Evolutionary conservation across 805 yeast genomes (phyloP).

Genomic region (Teunomyces stri): DNA sequence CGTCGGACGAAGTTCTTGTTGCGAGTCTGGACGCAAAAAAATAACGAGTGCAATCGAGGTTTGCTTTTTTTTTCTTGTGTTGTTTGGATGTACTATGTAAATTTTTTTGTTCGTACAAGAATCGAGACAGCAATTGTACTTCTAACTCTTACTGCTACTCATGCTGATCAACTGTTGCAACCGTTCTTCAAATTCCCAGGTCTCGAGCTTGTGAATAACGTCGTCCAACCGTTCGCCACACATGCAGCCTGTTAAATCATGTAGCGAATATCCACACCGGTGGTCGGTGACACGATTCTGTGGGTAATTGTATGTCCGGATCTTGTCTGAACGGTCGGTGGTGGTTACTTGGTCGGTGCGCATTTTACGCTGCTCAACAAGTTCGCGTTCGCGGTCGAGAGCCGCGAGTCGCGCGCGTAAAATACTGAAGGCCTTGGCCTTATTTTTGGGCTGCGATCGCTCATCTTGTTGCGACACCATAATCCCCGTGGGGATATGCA

Average conservation of each 20-base stretch:
- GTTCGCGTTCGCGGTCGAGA: constrained; percentile 61
- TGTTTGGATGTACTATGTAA: too few species aligned
- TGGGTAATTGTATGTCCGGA: constrained; percentile 89
- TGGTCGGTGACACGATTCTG: constrained; percentile 95
- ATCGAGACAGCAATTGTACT: too few species aligned
- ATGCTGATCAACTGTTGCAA: constrained; percentile 20
- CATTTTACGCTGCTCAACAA: constrained; percentile 60
- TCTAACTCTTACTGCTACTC: not conserved
- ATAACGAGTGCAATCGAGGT: too few species aligned
- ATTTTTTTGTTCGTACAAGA: too few species aligned
- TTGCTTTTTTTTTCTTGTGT: too few species aligned
- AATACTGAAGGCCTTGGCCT: constrained; percentile 85
- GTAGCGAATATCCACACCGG: constrained; percentile 76
- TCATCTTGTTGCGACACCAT: constrained; percentile 91
- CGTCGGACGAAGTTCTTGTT: too few species aligned
- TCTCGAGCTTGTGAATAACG: constrained; percentile 35
- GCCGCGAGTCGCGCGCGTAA: constrained; percentile 85
- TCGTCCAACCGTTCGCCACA: constrained; percentile 35
- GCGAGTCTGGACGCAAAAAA: too few species aligned
- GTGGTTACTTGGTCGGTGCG: constrained; percentile 83
- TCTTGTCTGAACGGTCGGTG: constrained; percentile 89
- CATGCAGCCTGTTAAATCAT: constrained; percentile 57
- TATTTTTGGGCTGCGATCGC: constrained; percentile 90
- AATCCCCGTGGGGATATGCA: constrained; percentile 89
- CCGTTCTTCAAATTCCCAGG: constrained; percentile 37